Base-by-base conservation (phyloP, 164 flowering plant species). In the Aristolochia fimbriata region DNA sequence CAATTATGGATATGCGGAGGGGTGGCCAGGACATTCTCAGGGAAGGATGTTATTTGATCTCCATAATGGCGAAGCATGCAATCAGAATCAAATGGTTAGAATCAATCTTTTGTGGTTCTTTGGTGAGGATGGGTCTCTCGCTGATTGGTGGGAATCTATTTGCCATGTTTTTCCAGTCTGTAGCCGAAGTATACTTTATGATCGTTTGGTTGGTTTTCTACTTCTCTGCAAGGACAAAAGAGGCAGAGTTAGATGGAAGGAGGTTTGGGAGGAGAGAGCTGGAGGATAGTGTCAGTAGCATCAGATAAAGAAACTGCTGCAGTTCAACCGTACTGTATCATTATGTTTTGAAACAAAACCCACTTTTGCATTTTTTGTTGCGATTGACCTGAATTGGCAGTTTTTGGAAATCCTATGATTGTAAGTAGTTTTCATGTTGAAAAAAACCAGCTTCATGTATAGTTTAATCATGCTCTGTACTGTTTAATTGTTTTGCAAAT, bases 151-250 rank as follows among this genome's bases (percentile, higher is more conserved):
- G 96, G 60, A 78, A 69, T 46, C 53, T 69, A 41, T 69, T 83
- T 61, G 83, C 86, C 12, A 45, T 70, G 10, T 55, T 73, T 60
- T 68, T 85, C 15, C 97, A 88, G 77, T 82, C 96, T 0, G 56
- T 75, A 15, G 64, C 77, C 54, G 96, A 94, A 77, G 91, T 88
- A 31, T 91, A 80, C 67, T 91, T 91, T 55, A 88, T 83, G 91
- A 88, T 91, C 57, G 96, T 79, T 59, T 94, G 99, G 99, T 62
- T 91, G 73, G 59, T 84, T 27, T 87, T 75, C 68, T 94, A 85
- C 79, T 80, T 88, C 62, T 85, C 86, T 0, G 86, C 83, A 0
- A 83, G 81, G 75, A 74, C 75, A 74, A 85, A 66, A 69, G 96
- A 78, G 70, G 86, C 82, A n/a, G 52, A 67, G 68, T 62, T 71